These are phyloP conservation scores for Rugosomyces carneus DNA, from an alignment of 1,284 basidiomycete species.

Conservation along the genomic window DNA sequence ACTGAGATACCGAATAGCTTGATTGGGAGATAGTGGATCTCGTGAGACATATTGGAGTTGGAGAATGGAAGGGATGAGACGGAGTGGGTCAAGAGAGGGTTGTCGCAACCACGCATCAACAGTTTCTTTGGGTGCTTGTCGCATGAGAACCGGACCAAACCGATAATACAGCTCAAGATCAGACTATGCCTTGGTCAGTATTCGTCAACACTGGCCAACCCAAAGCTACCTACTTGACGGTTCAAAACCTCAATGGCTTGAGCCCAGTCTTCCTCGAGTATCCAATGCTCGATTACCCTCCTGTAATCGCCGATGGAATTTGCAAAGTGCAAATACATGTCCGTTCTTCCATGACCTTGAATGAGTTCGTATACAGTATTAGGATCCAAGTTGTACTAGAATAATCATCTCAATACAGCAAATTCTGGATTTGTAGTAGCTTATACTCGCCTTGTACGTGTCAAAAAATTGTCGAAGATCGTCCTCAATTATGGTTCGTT, in stretches of 20 bases:
- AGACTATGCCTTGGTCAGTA: constrained; percentile 37
- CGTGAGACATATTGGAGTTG: constrained; percentile 69
- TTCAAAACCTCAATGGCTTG: constrained; percentile 87
- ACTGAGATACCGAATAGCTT: constrained; percentile 85
- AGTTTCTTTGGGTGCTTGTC: constrained; percentile 81
- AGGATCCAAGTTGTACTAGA: constrained; percentile 75
- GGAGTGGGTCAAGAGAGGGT: constrained; percentile 71
- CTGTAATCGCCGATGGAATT: constrained; percentile 76
- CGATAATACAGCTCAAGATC: constrained; percentile 90
- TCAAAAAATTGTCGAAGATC: constrained; percentile 90
- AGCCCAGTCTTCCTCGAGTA: constrained; percentile 87
- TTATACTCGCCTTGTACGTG: constrained; percentile 73
- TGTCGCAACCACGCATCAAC: constrained; percentile 92
- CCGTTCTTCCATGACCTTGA: constrained; percentile 86
- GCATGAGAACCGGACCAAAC: constrained; percentile 85
- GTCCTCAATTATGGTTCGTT: constrained; percentile 84
- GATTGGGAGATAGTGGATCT: constrained; percentile 70
- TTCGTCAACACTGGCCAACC: background rate
- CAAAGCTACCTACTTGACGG: constrained; percentile 59
- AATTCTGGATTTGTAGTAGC: background rate
- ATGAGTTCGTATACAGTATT: constrained; percentile 90
- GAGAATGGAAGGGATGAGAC: constrained; percentile 86
- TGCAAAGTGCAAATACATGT: constrained; percentile 91
- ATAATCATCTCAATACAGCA: constrained; percentile 3
- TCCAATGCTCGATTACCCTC: constrained; percentile 89